A percentile compares a stretch with the other conserved stretches of the same genome.
phyloP scores from a whole-genome alignment of 495 filamentous ascomycete genomes.

The Extremus antarcticus region DNA sequence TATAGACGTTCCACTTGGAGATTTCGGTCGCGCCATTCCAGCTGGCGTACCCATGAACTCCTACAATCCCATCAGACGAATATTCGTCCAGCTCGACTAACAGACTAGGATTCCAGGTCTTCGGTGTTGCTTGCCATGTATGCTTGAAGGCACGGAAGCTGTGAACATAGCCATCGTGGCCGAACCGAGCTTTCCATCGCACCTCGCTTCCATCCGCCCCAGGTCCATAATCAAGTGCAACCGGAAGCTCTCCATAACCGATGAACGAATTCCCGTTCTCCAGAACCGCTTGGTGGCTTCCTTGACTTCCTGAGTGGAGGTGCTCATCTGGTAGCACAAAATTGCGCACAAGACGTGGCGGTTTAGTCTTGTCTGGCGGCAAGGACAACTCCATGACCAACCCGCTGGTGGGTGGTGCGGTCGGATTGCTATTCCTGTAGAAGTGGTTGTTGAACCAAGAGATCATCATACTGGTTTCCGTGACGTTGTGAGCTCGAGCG shows the following conservation, averaged over 20 bases:
- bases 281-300: conserved; percentile 1
- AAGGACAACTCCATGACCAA: too few species aligned
- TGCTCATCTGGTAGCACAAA: too few species aligned
- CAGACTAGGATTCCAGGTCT: neutral
- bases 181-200: conserved; percentile 13
- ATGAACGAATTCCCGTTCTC: conserved; percentile 13
- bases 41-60: neutral
- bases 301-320: too few species aligned
- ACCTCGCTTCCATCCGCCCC: conserved; percentile 3
- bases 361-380: too few species aligned
- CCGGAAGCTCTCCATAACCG: conserved; percentile 11
- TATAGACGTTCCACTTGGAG: neutral
- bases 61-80: neutral
- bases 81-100: neutral
- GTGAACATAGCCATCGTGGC: conserved; percentile 4
- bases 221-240: conserved; percentile 7
- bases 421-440: too few species aligned
- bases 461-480: too few species aligned
- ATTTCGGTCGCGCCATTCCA: conserved; percentile 15
- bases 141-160: conserved; percentile 16
- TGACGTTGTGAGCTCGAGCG: too few species aligned
- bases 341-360: too few species aligned
- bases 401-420: too few species aligned
- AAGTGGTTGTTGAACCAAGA: too few species aligned
- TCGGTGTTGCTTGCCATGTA: conserved; percentile 12